Evolutionary conservation across 2,329 filamentous ascomycete species (phyloP).

Genomic region (Neofusicoccum ribis): DNA sequence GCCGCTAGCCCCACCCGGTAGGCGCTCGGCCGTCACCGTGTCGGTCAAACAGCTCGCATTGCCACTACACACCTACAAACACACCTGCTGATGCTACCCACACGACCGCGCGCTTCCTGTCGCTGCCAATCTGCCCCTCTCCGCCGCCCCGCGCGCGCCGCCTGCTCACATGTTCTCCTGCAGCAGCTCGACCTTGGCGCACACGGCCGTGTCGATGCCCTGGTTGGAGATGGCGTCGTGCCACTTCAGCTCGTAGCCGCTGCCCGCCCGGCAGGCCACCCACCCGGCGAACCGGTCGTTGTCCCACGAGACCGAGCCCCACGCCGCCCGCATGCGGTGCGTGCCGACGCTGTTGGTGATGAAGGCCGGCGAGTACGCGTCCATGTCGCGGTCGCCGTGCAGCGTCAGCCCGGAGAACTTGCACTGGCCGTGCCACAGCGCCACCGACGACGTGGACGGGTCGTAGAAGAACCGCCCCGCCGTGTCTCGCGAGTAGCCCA

Average conservation of each 20-base stretch:
- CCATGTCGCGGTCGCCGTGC: background rate
- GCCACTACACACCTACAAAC: too few species aligned
- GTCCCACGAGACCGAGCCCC: constrained; percentile 10
- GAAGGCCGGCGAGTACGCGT: constrained; percentile 14
- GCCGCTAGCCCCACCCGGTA: background rate
- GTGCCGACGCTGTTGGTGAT: constrained; percentile 10
- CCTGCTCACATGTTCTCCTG: background rate
- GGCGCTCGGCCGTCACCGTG: background rate
- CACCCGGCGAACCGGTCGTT: constrained; percentile 19
- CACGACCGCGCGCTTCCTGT: too few species aligned
- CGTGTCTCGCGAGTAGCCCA: background rate
- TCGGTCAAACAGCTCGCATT: too few species aligned
- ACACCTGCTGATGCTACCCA: too few species aligned
- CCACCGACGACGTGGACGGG: background rate
- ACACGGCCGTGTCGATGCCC: background rate
- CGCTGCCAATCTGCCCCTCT: too few species aligned
- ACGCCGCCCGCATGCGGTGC: constrained; percentile 3
- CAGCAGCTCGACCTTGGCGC: constrained; percentile 9
- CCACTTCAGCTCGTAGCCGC: constrained; percentile 2
- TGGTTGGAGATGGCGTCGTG: background rate
- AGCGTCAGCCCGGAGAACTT: background rate
- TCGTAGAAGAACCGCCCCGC: constrained; percentile 1
- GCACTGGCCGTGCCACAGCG: background rate
- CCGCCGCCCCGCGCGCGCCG: too few species aligned
- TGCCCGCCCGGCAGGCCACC: constrained; percentile 3